Percentiles rank a stretch among this genome's conserved stretches.
Conservation (phyloP, 768 basidiomycete species). For the Cystofilobasidium ferigula region DNA sequence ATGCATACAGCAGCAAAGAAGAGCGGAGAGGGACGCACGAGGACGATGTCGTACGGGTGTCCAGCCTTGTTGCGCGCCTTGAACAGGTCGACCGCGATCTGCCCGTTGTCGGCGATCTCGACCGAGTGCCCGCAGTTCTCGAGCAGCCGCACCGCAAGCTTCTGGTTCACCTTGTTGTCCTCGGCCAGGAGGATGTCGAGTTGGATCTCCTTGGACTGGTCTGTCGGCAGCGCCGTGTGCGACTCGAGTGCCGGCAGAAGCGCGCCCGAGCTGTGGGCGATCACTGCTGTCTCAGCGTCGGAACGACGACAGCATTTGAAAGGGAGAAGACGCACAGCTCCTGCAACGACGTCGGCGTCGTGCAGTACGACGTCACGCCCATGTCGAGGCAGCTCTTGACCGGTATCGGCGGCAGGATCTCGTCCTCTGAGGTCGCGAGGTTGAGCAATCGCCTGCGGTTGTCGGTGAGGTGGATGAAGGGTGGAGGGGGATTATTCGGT, state of each 20-base stretch:
- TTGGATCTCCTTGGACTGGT: conserved; percentile 60
- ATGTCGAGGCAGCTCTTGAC: conserved; percentile 97
- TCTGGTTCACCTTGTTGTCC: conserved; percentile 50
- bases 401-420: conserved; percentile 40
- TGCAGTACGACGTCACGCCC: conserved; percentile 88
- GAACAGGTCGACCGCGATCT: conserved; percentile 26
- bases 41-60: conserved; percentile 79
- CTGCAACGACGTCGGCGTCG: conserved; percentile 74
- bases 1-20: not conserved
- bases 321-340: conserved; percentile 49
- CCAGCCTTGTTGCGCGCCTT: conserved; percentile 44
- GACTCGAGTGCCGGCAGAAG: conserved; percentile 89
- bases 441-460: conserved; percentile 33
- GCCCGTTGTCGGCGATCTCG: conserved; percentile 89
- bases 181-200: conserved; percentile 94
- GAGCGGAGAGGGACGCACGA: conserved; percentile 47
- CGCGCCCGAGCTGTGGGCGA: conserved; percentile 51
- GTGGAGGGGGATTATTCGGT: conserved; percentile 31
- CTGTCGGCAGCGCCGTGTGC: conserved; percentile 79
- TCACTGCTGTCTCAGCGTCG: not conserved
- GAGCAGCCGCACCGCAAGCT: conserved; percentile 82
- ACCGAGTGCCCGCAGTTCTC: conserved; percentile 92
- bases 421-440: conserved; percentile 34
- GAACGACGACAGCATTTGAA: not conserved
- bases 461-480: conserved; percentile 37